Evolutionary conservation across 78 protist genomes (phyloP).

Genomic region (Dictyostelium intermedium): DNA sequence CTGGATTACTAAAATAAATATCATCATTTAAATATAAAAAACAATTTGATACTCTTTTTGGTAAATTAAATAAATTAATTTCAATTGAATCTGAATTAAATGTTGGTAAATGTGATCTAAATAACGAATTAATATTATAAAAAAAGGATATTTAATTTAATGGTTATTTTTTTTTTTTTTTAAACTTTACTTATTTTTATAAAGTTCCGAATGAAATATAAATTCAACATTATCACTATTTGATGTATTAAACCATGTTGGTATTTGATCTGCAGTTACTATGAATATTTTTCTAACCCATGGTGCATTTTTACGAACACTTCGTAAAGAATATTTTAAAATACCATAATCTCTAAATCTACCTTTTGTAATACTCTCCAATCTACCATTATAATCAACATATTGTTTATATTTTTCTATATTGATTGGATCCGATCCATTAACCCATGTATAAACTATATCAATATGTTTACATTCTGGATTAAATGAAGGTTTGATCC

Average conservation of each 20-base stretch:
- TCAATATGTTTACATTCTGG: constrained; percentile 80
- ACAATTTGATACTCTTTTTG: constrained; percentile 21
- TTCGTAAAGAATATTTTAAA: constrained; percentile 43
- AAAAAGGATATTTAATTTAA: too few species aligned
- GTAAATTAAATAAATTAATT: constrained; percentile 1
- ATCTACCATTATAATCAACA: constrained; percentile 41
- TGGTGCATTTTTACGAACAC: constrained; percentile 34
- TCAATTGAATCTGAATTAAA: constrained; percentile 42
- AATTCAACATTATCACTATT: constrained; percentile 23
- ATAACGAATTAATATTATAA: too few species aligned
- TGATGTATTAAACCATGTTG: constrained; percentile 29
- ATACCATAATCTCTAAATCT: constrained; percentile 47
- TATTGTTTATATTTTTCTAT: constrained; percentile 28
- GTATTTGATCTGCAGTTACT: constrained; percentile 14
- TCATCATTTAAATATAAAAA: constrained; percentile 55
- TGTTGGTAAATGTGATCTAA: constrained; percentile 46
- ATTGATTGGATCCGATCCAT: constrained; percentile 94
- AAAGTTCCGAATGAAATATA: constrained; percentile 19
- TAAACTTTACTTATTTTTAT: constrained; percentile 7
- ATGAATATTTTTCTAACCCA: constrained; percentile 32
- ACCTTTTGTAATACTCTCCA: constrained; percentile 1
- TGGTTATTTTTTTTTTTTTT: neutral
- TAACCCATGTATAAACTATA: constrained; percentile 98
- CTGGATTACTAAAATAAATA: constrained; percentile 27
- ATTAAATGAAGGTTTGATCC: neutral